phyloP scores from a whole-genome alignment of 1,284 basidiomycete species.

The Puccinia coronata region DNA sequence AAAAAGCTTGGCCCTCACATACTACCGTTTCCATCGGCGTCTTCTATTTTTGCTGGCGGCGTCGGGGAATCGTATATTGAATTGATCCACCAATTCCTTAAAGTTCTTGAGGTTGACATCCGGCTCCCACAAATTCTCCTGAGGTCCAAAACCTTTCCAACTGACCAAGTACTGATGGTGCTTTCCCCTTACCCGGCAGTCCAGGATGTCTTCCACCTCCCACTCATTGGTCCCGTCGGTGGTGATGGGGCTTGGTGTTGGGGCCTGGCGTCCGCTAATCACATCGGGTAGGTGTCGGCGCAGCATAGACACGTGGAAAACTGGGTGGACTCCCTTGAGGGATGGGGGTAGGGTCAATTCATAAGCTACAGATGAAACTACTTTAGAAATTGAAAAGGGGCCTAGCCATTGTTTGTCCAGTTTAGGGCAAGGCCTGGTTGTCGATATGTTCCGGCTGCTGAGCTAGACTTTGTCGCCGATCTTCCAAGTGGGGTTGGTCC shows the following conservation, averaged over 20 bases:
- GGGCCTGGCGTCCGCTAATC: neutral
- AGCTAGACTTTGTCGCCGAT: conserved; percentile 15
- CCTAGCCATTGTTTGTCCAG: conserved; percentile 4
- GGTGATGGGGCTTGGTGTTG: neutral
- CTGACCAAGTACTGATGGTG: neutral
- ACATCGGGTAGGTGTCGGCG: neutral
- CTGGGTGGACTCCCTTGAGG: neutral
- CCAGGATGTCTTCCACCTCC: neutral
- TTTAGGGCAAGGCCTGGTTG: conserved; percentile 1
- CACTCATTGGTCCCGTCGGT: neutral
- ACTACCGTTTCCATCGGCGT: neutral
- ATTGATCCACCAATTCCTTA: neutral
- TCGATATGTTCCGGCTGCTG: neutral
- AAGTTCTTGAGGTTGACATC: neutral
- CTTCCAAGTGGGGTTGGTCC: neutral
- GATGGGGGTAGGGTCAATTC: neutral
- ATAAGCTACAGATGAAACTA: neutral
- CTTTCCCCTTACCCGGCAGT: neutral
- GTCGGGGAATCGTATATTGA: neutral
- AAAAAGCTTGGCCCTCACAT: conserved; percentile 3
- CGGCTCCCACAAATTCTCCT: neutral
- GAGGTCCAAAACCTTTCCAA: neutral
- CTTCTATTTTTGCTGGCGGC: neutral
- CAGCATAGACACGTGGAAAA: conserved; percentile 13
- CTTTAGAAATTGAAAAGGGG: conserved; percentile 7